Evolutionary conservation across 257 asterid genomes (phyloP), one percentile per base, ranked within the genome.

Genomic region (Solanum corneliomulleri): DNA sequence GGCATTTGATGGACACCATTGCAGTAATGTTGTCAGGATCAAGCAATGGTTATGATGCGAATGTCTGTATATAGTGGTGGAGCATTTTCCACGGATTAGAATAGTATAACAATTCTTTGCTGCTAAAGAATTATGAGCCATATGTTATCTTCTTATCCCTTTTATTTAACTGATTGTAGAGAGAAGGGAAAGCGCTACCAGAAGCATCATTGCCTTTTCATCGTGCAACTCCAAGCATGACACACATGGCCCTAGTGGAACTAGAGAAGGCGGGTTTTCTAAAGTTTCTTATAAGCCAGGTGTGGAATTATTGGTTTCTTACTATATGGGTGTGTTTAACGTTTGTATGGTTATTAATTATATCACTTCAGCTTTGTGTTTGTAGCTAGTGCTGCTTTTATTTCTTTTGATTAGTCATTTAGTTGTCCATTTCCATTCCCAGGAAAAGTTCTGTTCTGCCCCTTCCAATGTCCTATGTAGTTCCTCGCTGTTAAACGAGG

Each of bases 131-230:
- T 29, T 16, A 29, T 31, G 25, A 68, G 29, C 10, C 64, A 18
- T 45, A 42, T 66, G 75, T 52, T 66, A 20, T 41, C 68, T 90
- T 87, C 83, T 86, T n/a, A 81, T 60, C 82, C 74, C 35, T 76
- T 89, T 45, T 29, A 47, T 20, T 82, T 13, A 45, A 56, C 86
- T 87, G 86, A 88, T 87, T 87, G 87, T 93, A 97, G 99, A 93
- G 93, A 84, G 95, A 95, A 93, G 99, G 99, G 62, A 95, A 95
- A 93, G 93, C 93, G n/a, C 87, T 97, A 78, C 99, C 99, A 58
- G 94, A 97, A 91, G 98, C 99, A 88, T 95, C 98, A 52, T 89
- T 97, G 78, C 98, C 99, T 78, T 97, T 97, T 91, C 98, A 97
- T 91, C 95, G 98, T 75, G 98, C 99, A 52, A 97, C 91, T 44